A percentile compares a stretch with the other conserved stretches of the same genome.
Conservation (phyloP, 768 basidiomycete genomes). For the Boletus pseudopeckii region DNA sequence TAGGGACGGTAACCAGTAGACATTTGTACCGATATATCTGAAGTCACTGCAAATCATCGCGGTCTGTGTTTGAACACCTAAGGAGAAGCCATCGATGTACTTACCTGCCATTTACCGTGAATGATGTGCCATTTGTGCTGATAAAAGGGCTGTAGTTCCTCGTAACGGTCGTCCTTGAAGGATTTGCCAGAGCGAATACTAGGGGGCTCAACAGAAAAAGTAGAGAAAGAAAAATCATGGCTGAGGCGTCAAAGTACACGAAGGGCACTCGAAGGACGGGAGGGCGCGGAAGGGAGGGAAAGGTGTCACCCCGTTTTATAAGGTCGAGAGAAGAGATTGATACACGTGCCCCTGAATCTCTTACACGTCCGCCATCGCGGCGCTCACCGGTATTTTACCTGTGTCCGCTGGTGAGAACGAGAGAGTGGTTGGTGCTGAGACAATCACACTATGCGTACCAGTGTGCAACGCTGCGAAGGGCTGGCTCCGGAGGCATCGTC, state of each 20-base stretch:
- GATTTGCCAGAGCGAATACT: constrained; percentile 28
- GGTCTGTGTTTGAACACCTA: constrained; percentile 13
- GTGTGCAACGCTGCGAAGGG: not conserved
- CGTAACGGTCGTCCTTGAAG: constrained; percentile 32
- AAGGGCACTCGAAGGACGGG: not conserved
- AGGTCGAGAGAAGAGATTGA: not conserved
- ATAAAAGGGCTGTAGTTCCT: constrained; percentile 43
- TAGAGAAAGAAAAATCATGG: constrained; percentile 37
- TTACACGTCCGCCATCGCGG: not conserved
- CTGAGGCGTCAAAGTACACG: constrained; percentile 18
- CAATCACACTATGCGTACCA: not conserved
- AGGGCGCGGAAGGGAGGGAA: not conserved
- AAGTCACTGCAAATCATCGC: constrained; percentile 34
- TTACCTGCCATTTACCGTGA: constrained; percentile 55
- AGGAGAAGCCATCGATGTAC: not conserved
- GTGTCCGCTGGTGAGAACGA: not conserved
- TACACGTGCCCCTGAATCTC: constrained; percentile 16
- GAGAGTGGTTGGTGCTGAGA: not conserved
- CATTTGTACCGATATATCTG: constrained; percentile 53
- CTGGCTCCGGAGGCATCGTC: no score
- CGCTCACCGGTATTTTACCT: constrained; percentile 4
- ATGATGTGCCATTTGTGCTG: constrained; percentile 40
- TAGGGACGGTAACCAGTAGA: constrained; percentile 61
- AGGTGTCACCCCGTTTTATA: constrained; percentile 16
- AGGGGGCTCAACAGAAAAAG: constrained; percentile 30